Evolutionary conservation across 1,139 yeast species (phyloP), one percentile per base, ranked within the genome.

Genomic region (Pichia sp.): DNA sequence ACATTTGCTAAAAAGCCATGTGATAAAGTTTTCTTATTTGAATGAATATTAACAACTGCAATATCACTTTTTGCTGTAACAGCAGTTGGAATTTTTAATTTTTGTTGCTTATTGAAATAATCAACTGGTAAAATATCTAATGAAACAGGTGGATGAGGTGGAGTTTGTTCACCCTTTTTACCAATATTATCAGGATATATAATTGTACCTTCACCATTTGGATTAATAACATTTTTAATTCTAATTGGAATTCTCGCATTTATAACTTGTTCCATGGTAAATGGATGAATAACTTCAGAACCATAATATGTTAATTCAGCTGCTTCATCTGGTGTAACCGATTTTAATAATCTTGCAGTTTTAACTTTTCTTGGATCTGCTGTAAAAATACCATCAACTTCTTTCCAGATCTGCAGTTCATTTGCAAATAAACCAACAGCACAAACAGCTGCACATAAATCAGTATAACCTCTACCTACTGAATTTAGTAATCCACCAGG

Each of bases 241-340:
- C 97, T 79, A 65, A 92, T 92, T 41, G 98, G 98, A 60, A 92
- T 92, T 64, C 86, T 86, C 10, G 97, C 97, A 58, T 83, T 82
- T 58, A 92, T 92, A 50, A 90, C 98, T 70, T 92, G 98, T 69
- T 92, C 97, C 98, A 92, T 92, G 35, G 98, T 92, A 72, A 92
- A 92, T 2, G 98, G 98, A 64, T 92, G 98, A 58, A 92, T 92
- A 55, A 92, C 98, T 69, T 92, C 98, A 5, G 95, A 85, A 34
- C 98, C 98, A 64, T 92, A 92, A 68, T 92, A 92, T 0, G 98
- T 92, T 67, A 92, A 78, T 69, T 92, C 98, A 0, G 97, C 94
- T 2, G 98, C 98, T 70, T 92, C 98, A 64, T 92, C 98, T 2
- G 98, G 98, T 0, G 98, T 92, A 55, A 92, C 96, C 52, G 89